Base-by-base conservation (phyloP, 441 rosid genomes). In the Erodium texanum region DNA sequence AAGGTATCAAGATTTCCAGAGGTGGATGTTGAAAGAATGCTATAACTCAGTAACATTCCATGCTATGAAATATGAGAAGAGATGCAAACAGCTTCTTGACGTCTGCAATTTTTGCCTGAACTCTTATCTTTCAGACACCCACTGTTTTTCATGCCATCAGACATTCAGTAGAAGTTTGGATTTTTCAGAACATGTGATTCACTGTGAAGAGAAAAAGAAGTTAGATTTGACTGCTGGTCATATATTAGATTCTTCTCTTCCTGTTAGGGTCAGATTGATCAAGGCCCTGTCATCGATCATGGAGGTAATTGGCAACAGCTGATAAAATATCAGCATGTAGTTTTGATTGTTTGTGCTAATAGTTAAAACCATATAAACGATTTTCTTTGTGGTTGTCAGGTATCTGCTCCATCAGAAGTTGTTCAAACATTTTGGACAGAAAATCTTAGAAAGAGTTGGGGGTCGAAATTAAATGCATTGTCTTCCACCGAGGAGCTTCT, bases 21-120 rank as follows among this genome's bases (percentile, higher is more conserved):
- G 77, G 68, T 91, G 96, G 96, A 85, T 89, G 80, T 85, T 89
- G 93, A 90, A 84, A 69, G 96, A 89, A 62, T 79, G 87, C 76
- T 48, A 73, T 69, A 72, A 70, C 77, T 79, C 87, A 6, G 73
- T 61, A 1, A 63, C 68, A 19, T 77, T 84, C 66, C 75, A 70
- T 18, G 86, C 93, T 66, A 68, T 27, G 62, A 83, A 89, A 76
- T 81, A 74, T 72, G 92, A 36, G 65, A 82, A 83, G 80, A 76
- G 82, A 80, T 73, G 86, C 76, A 66, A 18, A 70, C 84, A 80
- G 71, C 77, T 90, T 67, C 76, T 85, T 14, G 50, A 67, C 70
- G 64, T 77, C 12, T 91, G 97, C 71, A 77, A 84, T 75, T 75
- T 9, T 65, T 89, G 97, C 70, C 81, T 69, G 29, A 83, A 81